Percentiles rank a stretch among this genome's conserved stretches.
Evolutionary conservation across 495 filamentous ascomycete species (phyloP).

Genomic region (Xylaria intraflava): DNA sequence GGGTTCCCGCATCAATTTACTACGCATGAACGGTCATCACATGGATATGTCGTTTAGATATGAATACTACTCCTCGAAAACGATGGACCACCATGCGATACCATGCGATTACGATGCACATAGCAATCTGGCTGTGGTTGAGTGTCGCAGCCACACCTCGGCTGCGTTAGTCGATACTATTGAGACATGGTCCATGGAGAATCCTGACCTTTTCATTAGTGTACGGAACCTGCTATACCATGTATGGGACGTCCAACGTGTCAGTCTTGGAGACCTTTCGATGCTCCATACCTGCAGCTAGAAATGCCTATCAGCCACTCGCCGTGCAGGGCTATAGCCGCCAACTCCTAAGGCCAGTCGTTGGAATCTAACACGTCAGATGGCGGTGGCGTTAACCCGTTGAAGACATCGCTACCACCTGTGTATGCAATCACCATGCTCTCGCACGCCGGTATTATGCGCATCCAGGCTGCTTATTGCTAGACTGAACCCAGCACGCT

Average conservation of each 20-base stretch:
- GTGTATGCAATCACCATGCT: background rate
- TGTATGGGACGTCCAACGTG: slow-evolving; percentile 25
- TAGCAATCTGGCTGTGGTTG: background rate
- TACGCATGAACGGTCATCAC: background rate
- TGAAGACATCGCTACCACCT: background rate
- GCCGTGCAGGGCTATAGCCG: background rate
- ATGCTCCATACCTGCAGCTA: slow-evolving; percentile 11
- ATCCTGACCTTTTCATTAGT: background rate
- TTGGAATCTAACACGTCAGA: slow-evolving; percentile 8
- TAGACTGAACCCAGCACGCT: background rate
- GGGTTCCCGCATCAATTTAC: background rate
- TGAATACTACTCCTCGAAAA: background rate
- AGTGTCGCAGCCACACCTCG: background rate
- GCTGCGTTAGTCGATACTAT: background rate
- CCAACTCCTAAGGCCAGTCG: slow-evolving; percentile 2
- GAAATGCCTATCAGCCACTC: slow-evolving; percentile 5
- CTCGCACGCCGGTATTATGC: too few relatives aligned
- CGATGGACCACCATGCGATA: slow-evolving; percentile 1
- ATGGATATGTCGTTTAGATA: background rate
- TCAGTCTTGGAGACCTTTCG: slow-evolving; percentile 24
- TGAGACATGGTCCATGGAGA: slow-evolving; percentile 20
- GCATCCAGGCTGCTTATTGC: too few relatives aligned
- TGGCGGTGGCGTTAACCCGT: background rate
- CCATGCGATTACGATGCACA: background rate
- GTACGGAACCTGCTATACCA: background rate